Conservation (phyloP, 495 filamentous ascomycete genomes). For the Bacidia rubella region DNA sequence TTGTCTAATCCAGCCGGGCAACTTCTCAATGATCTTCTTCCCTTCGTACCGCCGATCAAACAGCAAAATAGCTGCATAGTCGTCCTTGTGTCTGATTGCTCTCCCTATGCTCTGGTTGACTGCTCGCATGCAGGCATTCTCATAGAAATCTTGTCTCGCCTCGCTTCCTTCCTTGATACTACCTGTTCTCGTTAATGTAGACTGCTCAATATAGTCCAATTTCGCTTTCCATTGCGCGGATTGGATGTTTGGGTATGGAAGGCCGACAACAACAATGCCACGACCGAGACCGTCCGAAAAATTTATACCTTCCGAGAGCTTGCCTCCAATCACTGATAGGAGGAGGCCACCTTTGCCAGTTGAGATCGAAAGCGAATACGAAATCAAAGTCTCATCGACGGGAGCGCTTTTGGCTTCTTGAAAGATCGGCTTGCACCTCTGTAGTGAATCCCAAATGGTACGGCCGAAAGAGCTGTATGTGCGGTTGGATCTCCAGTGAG, state of each 20-base stretch:
- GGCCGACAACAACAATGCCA: conserved; percentile 74
- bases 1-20: conserved; percentile 77
- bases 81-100: conserved; percentile 74
- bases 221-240: conserved; percentile 88
- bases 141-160: conserved; percentile 71
- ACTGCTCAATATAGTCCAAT: conserved; percentile 70
- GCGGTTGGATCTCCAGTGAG: conserved; percentile 45
- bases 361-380: conserved; percentile 46
- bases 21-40: conserved; percentile 52
- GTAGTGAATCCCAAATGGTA: conserved; percentile 35
- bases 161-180: conserved; percentile 41
- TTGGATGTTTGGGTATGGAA: conserved; percentile 86
- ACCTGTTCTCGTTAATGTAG: conserved; percentile 34
- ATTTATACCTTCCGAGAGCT: conserved; percentile 94
- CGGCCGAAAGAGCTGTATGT: conserved; percentile 17
- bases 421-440: conserved; percentile 50
- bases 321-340: conserved; percentile 89
- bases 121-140: conserved; percentile 90
- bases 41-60: conserved; percentile 62
- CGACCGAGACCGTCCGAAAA: conserved; percentile 87
- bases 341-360: conserved; percentile 59
- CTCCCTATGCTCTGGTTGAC: conserved; percentile 94
- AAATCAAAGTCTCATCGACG: conserved; percentile 53
- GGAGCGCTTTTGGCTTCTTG: conserved; percentile 44
- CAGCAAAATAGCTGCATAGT: conserved; percentile 84